Percentiles rank a stretch among this genome's conserved stretches.
These are phyloP conservation scores for Phytophthora sansomeana DNA, from an alignment of 352 stramenopile species.

Conservation along the genomic window DNA sequence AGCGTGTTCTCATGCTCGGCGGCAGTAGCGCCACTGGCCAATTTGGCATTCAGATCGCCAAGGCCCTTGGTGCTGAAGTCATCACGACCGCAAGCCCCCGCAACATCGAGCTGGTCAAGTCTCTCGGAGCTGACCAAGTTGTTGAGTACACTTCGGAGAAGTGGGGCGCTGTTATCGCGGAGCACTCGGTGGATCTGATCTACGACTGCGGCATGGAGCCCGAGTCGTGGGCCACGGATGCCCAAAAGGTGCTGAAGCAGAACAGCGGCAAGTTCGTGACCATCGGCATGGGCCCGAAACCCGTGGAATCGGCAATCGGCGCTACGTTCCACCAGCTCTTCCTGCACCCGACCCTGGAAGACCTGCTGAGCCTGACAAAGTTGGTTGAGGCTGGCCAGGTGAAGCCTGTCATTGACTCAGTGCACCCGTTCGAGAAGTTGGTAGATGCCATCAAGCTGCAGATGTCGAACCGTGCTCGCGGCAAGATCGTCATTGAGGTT, in stretches of 20 bases:
- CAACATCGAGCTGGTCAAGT: conserved; percentile 51
- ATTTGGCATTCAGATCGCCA: conserved; percentile 65
- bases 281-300: conserved; percentile 18
- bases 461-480: conserved; percentile 47
- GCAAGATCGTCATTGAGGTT: conserved; percentile 70
- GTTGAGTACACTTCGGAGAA: conserved; percentile 68
- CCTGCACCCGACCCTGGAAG: conserved; percentile 19
- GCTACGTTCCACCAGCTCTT: conserved; percentile 34
- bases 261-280: conserved; percentile 42
- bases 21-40: conserved; percentile 63
- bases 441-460: conserved; percentile 49
- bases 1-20: conserved; percentile 56
- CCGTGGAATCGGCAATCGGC: conserved; percentile 56
- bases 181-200: conserved; percentile 44
- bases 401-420: conserved; percentile 24
- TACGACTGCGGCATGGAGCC: conserved; percentile 43
- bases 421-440: conserved; percentile 47
- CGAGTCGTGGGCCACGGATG: conserved; percentile 38
- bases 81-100: conserved; percentile 51
- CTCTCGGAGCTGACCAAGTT: conserved; percentile 52
- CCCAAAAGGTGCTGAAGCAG: conserved; percentile 41
- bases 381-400: conserved; percentile 45
- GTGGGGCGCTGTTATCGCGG: conserved; percentile 34
- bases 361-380: conserved; percentile 42
- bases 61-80: conserved; percentile 46